Percentiles rank a stretch among this genome's conserved stretches.
Conservation (phyloP, 2,329 filamentous ascomycete species). For the Leptographium lundbergii region DNA sequence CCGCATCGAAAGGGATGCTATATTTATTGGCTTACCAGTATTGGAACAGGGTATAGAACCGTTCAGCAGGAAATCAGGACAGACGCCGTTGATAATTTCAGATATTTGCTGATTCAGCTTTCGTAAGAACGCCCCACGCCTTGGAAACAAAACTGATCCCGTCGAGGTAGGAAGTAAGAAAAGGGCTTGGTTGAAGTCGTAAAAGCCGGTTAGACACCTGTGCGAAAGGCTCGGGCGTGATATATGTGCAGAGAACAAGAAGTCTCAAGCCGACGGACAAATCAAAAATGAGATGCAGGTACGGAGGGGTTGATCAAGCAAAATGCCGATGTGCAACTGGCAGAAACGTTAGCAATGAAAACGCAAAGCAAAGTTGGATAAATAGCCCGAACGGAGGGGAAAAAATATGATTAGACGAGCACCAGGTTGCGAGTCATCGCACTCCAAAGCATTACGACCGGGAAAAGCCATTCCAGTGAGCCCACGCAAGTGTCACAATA, state of each 20-base stretch:
- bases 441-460: neutral
- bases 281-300: neutral
- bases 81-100: slow-evolving; percentile 1
- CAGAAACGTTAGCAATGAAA: neutral
- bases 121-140: slow-evolving; percentile 7
- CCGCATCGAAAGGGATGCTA: neutral
- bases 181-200: neutral
- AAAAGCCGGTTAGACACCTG: neutral
- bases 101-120: neutral
- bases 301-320: neutral
- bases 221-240: neutral
- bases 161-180: neutral
- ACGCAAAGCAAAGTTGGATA: neutral
- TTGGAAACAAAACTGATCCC: slow-evolving; percentile 5
- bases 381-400: neutral
- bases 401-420: neutral
- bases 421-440: neutral
- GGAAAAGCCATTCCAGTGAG: neutral
- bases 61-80: slow-evolving; percentile 1
- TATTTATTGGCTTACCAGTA: slow-evolving; percentile 1
- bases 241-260: neutral
- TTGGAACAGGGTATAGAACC: slow-evolving; percentile 5
- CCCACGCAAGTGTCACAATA: neutral
- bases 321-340: neutral
- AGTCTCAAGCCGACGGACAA: neutral